Evolutionary conservation across 2,329 filamentous ascomycete species (phyloP), one percentile per base, ranked within the genome.

Genomic region (Cercospora zeae-maydis): DNA sequence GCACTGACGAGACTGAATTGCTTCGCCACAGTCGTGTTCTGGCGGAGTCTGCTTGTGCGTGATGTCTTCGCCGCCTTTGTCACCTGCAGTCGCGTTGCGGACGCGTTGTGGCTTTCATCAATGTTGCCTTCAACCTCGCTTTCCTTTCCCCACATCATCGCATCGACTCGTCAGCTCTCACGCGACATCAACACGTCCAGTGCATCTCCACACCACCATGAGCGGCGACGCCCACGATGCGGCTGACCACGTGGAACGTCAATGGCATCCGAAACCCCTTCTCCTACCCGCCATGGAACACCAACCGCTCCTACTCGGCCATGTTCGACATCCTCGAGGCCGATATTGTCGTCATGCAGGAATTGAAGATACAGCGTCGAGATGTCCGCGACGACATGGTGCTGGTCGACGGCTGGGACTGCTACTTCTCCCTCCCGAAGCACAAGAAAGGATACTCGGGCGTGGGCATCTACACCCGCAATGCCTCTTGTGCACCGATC

Each of bases 381-480:
- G 93, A 97, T 70, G 81, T 99, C 1, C 84, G 83, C 42, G 95
- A 98, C 82, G 95, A 98, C 70, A 98, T 98, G 92, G 93, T 98
- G 9, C 81, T 98, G 34, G 87, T 98, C 0, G 87, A 91, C 0
- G 95, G 95, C 11, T 99, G 93, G 93, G 95, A 99, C 75, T 93
- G 93, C 67, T 96, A 89, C 78, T 97, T 97, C 78, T 97, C 92
- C 74, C 81, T 99, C 24, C 95, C 95, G 0, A 92, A 88, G 74
- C 84, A 96, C 73, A 98, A 98, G 76, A 98, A 97, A 81, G 93
- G 95, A 24, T 99, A 98, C 75, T 96, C 93, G 27, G 95, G 95
- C 1, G 93, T 99, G 1, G 95, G 89, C 3, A 92, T 99, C 36
- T 99, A 97, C 78, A 97, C 93, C 0, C 86, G 92, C n/a, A 95